Conservation (phyloP, 257 asterid genomes). For the Cordia subcordata region DNA sequence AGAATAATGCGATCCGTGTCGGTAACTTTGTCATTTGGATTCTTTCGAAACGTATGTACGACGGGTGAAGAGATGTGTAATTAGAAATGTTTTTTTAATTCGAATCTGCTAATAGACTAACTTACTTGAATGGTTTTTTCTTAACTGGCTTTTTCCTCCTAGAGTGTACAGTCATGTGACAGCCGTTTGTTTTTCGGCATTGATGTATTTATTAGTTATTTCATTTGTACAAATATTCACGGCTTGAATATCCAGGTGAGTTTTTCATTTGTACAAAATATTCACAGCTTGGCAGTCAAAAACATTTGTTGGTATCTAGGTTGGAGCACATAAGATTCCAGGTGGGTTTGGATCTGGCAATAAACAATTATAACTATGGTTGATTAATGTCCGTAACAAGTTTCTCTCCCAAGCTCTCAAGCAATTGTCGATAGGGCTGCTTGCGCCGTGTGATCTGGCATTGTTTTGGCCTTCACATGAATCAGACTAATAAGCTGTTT, state of each 20-base stretch:
- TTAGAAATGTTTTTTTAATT: not conserved
- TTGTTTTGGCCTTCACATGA: too few relatives aligned
- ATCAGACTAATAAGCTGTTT: too few relatives aligned
- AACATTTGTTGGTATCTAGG: not conserved
- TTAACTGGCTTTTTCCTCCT: not conserved
- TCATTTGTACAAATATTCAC: constrained; percentile 31
- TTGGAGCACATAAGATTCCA: constrained; percentile 23
- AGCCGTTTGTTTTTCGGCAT: constrained; percentile 22
- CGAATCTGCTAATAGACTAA: not conserved
- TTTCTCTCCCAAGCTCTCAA: too few relatives aligned
- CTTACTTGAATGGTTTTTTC: not conserved
- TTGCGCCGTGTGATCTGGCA: too few relatives aligned
- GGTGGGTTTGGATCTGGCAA: constrained; percentile 35
- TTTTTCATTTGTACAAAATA: constrained; percentile 23
- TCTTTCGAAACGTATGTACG: too few relatives aligned
- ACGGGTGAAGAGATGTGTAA: not conserved
- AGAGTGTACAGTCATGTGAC: constrained; percentile 64
- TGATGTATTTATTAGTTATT: constrained; percentile 18
- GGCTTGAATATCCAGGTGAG: constrained; percentile 19
- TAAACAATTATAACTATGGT: not conserved
- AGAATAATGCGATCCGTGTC: constrained; percentile 16
- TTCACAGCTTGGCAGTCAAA: constrained; percentile 13
- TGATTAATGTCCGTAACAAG: too few relatives aligned
- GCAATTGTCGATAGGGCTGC: too few relatives aligned
- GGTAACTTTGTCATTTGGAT: too few relatives aligned